Evolutionary conservation across 495 filamentous ascomycete genomes (phyloP).

Genomic region (Hypoxylon fragiforme): DNA sequence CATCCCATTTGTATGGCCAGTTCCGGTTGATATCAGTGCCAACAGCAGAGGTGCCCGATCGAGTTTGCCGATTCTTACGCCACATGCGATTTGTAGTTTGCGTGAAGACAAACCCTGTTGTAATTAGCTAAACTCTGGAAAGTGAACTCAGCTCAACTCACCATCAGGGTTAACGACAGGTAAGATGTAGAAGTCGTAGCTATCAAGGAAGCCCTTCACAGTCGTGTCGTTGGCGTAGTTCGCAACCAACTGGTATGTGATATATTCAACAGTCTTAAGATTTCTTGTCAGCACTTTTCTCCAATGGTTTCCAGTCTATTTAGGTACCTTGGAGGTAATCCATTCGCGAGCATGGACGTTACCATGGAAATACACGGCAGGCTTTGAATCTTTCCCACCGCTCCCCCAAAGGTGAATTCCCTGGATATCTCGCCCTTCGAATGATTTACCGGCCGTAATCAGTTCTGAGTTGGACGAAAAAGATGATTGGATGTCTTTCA

Average conservation of each 20-base stretch:
- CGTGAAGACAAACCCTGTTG: constrained; percentile 60
- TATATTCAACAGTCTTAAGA: constrained; percentile 55
- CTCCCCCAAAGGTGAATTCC: constrained; percentile 65
- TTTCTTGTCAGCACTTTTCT: no score
- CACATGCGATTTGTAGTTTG: constrained; percentile 63
- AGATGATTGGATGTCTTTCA: constrained; percentile 52
- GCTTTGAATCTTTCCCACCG: constrained; percentile 57
- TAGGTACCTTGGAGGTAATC: constrained; percentile 56
- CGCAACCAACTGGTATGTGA: constrained; percentile 57
- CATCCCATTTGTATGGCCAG: constrained; percentile 53
- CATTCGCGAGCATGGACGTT: constrained; percentile 69
- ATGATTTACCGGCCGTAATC: constrained; percentile 55
- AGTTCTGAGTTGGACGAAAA: constrained; percentile 59
- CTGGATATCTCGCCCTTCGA: constrained; percentile 55
- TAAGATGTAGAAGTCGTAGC: constrained; percentile 67
- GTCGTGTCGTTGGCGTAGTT: constrained; percentile 51
- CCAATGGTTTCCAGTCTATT: no score
- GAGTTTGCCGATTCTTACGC: constrained; percentile 65
- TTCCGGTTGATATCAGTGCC: constrained; percentile 68
- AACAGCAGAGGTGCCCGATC: constrained; percentile 48
- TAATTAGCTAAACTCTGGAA: constrained; percentile 1
- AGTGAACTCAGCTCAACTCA: constrained; percentile 11
- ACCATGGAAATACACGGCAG: constrained; percentile 61
- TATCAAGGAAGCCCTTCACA: constrained; percentile 54
- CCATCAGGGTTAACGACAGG: constrained; percentile 68